These are phyloP conservation scores for Tulasnella sp. DNA, from an alignment of 768 basidiomycete species.

Conservation along the genomic window DNA sequence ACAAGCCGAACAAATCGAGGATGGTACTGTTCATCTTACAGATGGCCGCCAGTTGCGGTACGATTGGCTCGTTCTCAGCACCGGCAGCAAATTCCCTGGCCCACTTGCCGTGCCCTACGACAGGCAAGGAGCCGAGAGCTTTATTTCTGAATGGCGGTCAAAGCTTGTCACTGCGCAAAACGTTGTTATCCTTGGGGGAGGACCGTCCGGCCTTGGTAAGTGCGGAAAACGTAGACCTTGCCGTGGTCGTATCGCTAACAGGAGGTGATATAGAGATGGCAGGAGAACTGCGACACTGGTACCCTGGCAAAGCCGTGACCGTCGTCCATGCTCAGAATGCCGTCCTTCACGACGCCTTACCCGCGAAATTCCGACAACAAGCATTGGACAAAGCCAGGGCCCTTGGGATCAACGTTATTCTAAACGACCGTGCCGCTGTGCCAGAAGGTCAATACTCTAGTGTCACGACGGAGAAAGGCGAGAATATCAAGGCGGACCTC, in stretches of 20 bases:
- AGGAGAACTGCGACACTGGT: conserved; percentile 14
- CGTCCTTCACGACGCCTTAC: conserved; percentile 20
- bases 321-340: conserved; percentile 15
- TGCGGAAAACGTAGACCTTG: no score
- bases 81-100: conserved; percentile 45
- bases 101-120: conserved; percentile 35
- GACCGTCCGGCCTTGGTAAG: conserved; percentile 20
- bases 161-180: conserved; percentile 16
- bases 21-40: conserved; percentile 40
- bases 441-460: background rate
- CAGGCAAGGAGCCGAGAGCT: conserved; percentile 22
- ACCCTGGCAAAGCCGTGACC: conserved; percentile 18
- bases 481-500: conserved; percentile 20
- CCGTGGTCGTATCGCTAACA: no score
- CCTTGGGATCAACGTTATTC: conserved; percentile 17
- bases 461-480: conserved; percentile 21
- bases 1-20: conserved; percentile 17
- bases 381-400: conserved; percentile 6
- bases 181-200: conserved; percentile 19
- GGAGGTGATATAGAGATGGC: conserved; percentile 13
- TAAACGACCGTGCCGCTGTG: conserved; percentile 17
- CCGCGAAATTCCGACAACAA: conserved; percentile 19
- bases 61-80: conserved; percentile 44
- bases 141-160: conserved; percentile 23
- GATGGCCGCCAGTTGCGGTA: conserved; percentile 40